A percentile compares a stretch with the other conserved stretches of the same genome.
These are phyloP conservation scores for Colletotrichum truncatum DNA, from an alignment of 2,329 filamentous ascomycete genomes.

Conservation along the genomic window DNA sequence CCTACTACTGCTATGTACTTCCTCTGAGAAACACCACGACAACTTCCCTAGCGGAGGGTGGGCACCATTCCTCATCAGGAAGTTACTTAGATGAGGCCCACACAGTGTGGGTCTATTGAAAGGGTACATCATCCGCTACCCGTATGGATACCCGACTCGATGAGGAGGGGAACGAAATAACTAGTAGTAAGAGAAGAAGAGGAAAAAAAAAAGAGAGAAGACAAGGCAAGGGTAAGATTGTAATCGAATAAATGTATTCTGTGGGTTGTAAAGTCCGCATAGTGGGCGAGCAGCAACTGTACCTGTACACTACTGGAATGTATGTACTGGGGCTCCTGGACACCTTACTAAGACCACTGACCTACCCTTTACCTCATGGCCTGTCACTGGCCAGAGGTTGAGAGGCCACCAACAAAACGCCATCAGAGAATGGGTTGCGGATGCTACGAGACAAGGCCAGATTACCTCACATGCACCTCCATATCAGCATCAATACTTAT, in stretches of 20 bases:
- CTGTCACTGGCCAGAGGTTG: background rate
- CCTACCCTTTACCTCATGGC: background rate
- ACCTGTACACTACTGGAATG: no score
- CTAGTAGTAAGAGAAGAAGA: no score
- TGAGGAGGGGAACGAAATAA: conserved; percentile 9
- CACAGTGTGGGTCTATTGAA: background rate
- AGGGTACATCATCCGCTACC: conserved; percentile 24
- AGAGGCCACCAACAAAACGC: conserved; percentile 7
- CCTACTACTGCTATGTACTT: background rate
- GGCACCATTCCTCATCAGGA: conserved; percentile 9
- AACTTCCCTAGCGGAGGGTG: background rate
- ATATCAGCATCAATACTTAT: background rate
- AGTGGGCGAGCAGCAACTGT: background rate
- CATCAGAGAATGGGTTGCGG: background rate
- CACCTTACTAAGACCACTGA: background rate
- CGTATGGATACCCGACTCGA: conserved; percentile 12
- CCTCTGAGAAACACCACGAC: background rate
- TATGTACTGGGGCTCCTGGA: background rate
- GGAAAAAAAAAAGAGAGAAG: no score
- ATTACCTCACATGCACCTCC: conserved; percentile 5
- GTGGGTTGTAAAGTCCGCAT: background rate
- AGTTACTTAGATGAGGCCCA: background rate
- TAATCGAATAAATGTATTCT: conserved; percentile 16
- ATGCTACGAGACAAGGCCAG: background rate
- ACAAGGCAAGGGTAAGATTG: no score